Evolutionary conservation across 805 yeast genomes (phyloP).

Genomic region (Candida taoyuanica): DNA sequence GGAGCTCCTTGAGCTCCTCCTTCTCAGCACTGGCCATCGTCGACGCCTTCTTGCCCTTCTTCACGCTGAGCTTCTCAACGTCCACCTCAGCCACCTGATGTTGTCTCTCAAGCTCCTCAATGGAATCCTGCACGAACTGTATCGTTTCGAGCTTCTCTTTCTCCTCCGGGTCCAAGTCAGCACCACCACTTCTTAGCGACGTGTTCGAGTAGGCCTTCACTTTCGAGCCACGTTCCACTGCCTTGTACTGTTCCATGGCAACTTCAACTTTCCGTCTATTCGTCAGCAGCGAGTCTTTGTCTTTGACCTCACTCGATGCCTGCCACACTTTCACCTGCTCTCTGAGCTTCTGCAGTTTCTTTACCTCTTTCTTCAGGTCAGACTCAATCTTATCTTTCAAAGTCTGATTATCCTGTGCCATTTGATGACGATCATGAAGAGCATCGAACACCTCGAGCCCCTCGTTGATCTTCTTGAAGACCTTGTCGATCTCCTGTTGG

Average conservation of each 20-base stretch:
- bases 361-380: constrained; percentile 90
- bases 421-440: constrained; percentile 78
- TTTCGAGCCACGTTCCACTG: constrained; percentile 86
- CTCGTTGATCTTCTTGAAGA: constrained; percentile 82
- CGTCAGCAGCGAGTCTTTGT: constrained; percentile 74
- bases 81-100: constrained; percentile 73
- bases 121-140: constrained; percentile 61
- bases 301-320: constrained; percentile 83
- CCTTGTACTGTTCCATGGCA: constrained; percentile 95
- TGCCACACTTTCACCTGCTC: constrained; percentile 96
- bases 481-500: constrained; percentile 76
- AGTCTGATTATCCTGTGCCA: constrained; percentile 64
- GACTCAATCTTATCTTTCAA: constrained; percentile 90
- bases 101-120: constrained; percentile 79
- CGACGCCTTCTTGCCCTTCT: constrained; percentile 48
- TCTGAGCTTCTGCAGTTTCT: constrained; percentile 85
- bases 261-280: constrained; percentile 63
- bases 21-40: constrained; percentile 47
- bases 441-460: constrained; percentile 82
- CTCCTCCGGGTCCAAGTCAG: constrained; percentile 66
- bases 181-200: constrained; percentile 60
- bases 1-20: constrained; percentile 55
- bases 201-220: constrained; percentile 92
- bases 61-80: constrained; percentile 47
- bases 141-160: constrained; percentile 70